Base-by-base conservation (phyloP, 352 stramenopile species). In the Albugo candida region DNA sequence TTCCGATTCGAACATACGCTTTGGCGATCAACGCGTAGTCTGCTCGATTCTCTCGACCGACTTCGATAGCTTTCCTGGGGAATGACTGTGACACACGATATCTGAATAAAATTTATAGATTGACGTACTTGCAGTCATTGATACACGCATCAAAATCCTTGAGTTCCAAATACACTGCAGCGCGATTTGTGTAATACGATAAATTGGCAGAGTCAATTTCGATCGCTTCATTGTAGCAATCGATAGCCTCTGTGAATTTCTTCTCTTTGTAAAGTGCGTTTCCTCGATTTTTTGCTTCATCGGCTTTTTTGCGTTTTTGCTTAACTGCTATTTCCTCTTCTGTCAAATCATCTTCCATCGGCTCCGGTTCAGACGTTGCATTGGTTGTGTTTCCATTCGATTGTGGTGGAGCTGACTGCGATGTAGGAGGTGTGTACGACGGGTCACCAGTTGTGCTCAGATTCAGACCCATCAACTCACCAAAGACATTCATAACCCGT, bases 201-300 rank as follows among this genome's bases (percentile, higher is more conserved):
- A 99, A 97, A 70, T 98, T 97, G 43, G 73, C 89, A 12, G 75
- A 72, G 64, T 99, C 83, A 53, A 97, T 79, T 31, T 70, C 78
- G 53, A 97, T 96, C 1, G 94, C 94, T 59, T 97, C 92, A 18
- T 95, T 78, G 72, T 99, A 99, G 47, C 83, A 84, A 48, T 70
- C 80, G 20, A 99, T 66, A 19, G 78, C 78, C 41, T 92, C 78
- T 0, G 92, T 70, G 57, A 99, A 99, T 55, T 96, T 58, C 62
- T 98, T 97, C 39, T 81, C 52, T 74, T 98, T 98, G 87, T 99
- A 99, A 6, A 97, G 67, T 5, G 76, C 70, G 58, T 99, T 99
- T 39, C 95, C 95, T 36, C 81, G 70, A 43, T 95, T 67, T 67
- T 99, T 99, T 48, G 84, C 76, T 34, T 80, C 77, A 11, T 93